These are phyloP conservation scores for Vanrija sp. DNA, from an alignment of 1,284 basidiomycete species.

Conservation along the genomic window DNA sequence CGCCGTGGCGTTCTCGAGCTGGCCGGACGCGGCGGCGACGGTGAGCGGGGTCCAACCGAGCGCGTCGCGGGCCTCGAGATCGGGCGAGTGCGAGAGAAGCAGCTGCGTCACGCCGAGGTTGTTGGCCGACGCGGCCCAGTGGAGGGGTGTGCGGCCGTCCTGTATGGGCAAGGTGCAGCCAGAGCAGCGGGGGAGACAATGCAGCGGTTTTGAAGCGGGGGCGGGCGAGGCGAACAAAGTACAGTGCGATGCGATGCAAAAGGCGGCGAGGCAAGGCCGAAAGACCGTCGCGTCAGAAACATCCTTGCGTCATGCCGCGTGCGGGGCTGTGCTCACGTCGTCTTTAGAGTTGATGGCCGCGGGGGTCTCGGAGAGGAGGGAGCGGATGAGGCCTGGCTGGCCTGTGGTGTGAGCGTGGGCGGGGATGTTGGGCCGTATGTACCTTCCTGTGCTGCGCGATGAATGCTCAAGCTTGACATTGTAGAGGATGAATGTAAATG, in stretches of 20 bases:
- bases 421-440: neutral
- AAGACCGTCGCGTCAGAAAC: neutral
- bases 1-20: slow-evolving; percentile 70
- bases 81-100: slow-evolving; percentile 64
- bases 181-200: no score
- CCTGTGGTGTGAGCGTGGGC: slow-evolving; percentile 51
- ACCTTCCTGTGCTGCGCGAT: slow-evolving; percentile 50
- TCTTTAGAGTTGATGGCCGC: slow-evolving; percentile 65
- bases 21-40: slow-evolving; percentile 63
- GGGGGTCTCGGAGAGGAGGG: slow-evolving; percentile 65
- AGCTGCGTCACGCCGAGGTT: slow-evolving; percentile 67
- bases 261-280: neutral
- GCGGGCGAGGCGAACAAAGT: no score
- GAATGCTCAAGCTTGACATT: slow-evolving; percentile 36
- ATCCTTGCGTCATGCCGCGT: neutral
- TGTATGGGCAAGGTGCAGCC: slow-evolving; percentile 35
- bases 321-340: slow-evolving; percentile 53
- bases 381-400: slow-evolving; percentile 69
- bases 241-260: neutral
- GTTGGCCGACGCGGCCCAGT: slow-evolving; percentile 77
- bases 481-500: neutral
- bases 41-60: slow-evolving; percentile 84
- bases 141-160: slow-evolving; percentile 84
- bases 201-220: neutral
- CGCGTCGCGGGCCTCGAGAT: slow-evolving; percentile 67